phyloP scores from a whole-genome alignment of 345 rosid genomes.

The Moricandia arvensis region DNA sequence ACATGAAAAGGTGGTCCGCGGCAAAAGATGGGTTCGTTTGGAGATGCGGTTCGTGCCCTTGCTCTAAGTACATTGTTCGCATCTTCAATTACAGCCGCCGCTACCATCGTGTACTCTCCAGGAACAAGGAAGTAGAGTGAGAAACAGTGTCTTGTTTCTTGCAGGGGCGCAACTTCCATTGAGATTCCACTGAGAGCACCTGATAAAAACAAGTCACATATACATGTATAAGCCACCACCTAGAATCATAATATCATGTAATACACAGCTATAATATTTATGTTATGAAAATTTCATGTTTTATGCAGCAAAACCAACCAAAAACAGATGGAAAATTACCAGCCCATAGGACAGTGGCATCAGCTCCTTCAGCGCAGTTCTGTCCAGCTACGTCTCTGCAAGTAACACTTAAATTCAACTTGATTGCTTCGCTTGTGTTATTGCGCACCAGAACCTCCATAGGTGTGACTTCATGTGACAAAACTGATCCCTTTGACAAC shows the following conservation, averaged over 20 bases:
- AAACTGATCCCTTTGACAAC: slow-evolving; percentile 48
- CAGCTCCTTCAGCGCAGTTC: slow-evolving; percentile 80
- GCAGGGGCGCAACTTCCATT: slow-evolving; percentile 74
- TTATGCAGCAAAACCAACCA: too few relatives aligned
- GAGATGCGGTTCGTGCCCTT: slow-evolving; percentile 64
- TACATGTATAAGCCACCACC: slow-evolving; percentile 6
- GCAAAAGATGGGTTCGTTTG: slow-evolving; percentile 87
- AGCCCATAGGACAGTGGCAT: slow-evolving; percentile 91
- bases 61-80: slow-evolving; percentile 83
- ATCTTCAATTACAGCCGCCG: slow-evolving; percentile 84
- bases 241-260: background rate
- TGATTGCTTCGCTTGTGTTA: slow-evolving; percentile 83
- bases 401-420: slow-evolving; percentile 72
- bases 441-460: slow-evolving; percentile 87
- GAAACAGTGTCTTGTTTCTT: slow-evolving; percentile 72
- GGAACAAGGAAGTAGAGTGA: slow-evolving; percentile 88
- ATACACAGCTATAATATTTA: background rate
- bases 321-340: slow-evolving; percentile 44
- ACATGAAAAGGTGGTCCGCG: slow-evolving; percentile 93
- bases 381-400: slow-evolving; percentile 97
- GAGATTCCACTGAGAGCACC: slow-evolving; percentile 76
- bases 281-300: too few relatives aligned
- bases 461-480: slow-evolving; percentile 82
- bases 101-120: slow-evolving; percentile 84
- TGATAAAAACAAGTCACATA: slow-evolving; percentile 15